Evolutionary conservation across 495 filamentous ascomycete species (phyloP), one percentile per base, ranked within the genome.

Genomic region (Ascodesmis nigricans): DNA sequence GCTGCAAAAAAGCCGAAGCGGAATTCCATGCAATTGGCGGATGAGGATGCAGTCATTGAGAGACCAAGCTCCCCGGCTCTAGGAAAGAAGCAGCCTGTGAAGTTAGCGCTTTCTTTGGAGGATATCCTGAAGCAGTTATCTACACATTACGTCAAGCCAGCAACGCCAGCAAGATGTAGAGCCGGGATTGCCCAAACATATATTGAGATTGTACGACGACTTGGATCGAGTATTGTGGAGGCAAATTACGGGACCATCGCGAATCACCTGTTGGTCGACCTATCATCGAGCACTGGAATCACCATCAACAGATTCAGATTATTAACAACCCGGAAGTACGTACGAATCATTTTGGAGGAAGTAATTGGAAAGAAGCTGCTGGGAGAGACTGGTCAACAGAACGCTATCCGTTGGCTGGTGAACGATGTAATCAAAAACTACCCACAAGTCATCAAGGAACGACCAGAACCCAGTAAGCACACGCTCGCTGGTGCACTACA

Each of bases 361-460:
- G 71, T 84, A 4, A 63, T 95, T 51, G 82, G 82, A 4, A 65
- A 65, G 29, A 68, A 71, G 42, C 70, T 92, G 33, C 66, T 99
- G 3, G 78, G 81, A 2, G 87, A 95, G 50, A 73, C 77, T 16
- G 83, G 80, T 4, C 82, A 90, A 41, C 60, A 78, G 31, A 71
- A 70, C 44, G 82, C 79, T 20, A 77, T 81, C 4, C 80, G 69
- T 41, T 69, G 66, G 41, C 57, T 99, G 30, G 66, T 92, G 45
- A 93, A 91, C 49, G 71, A 78, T 39, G 63, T 91, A 28, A 64
- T 95, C 27, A 95, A 90, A 53, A 87, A 95, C 46, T 95, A 87
- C 33, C 90, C 87, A 1, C 80, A 91, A 50, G 77, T 76, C 8
- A 58, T 95, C 31, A 90, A 91, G 53, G 87, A 99, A 45, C 70